Evolutionary conservation across 2,329 filamentous ascomycete species (phyloP).

Genomic region (Tetracladium maxilliforme): DNA sequence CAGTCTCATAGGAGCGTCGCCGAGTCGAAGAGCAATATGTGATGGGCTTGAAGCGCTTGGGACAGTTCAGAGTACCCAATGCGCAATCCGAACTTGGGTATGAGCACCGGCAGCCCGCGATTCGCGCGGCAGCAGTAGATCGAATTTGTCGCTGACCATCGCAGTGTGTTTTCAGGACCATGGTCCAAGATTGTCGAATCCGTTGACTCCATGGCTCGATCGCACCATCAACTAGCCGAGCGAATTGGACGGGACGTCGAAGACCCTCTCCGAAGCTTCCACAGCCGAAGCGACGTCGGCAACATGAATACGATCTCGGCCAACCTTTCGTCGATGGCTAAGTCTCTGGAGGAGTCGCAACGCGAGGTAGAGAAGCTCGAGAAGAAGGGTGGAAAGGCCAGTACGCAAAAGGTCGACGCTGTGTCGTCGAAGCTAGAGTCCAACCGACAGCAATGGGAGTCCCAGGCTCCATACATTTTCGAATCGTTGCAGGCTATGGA

Average conservation of each 20-base stretch:
- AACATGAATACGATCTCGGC: conserved; percentile 68
- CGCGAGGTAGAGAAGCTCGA: conserved; percentile 74
- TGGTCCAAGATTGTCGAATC: conserved; percentile 81
- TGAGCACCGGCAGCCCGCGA: conserved; percentile 15
- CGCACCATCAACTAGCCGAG: conserved; percentile 66
- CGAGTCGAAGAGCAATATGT: conserved; percentile 86
- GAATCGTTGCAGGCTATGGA: conserved; percentile 85
- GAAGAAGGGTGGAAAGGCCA: conserved; percentile 65
- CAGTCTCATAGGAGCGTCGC: conserved; percentile 61
- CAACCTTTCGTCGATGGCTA: conserved; percentile 69
- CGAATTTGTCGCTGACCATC: neutral
- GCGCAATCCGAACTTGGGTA: conserved; percentile 77
- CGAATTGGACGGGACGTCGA: conserved; percentile 86
- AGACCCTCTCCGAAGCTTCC: conserved; percentile 63
- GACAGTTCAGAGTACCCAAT: conserved; percentile 60
- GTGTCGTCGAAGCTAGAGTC: conserved; percentile 62
- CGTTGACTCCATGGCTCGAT: conserved; percentile 66
- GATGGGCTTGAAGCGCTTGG: conserved; percentile 65
- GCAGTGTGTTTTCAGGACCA: conserved; percentile 74
- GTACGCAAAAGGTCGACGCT: conserved; percentile 60
- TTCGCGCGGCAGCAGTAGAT: conserved; percentile 1
- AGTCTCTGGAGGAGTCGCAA: conserved; percentile 71
- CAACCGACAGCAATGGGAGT: conserved; percentile 79
- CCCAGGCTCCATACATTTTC: conserved; percentile 87
- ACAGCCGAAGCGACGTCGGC: conserved; percentile 60